Conservation (phyloP, 2,329 filamentous ascomycete species). For the Neurospora sp. region DNA sequence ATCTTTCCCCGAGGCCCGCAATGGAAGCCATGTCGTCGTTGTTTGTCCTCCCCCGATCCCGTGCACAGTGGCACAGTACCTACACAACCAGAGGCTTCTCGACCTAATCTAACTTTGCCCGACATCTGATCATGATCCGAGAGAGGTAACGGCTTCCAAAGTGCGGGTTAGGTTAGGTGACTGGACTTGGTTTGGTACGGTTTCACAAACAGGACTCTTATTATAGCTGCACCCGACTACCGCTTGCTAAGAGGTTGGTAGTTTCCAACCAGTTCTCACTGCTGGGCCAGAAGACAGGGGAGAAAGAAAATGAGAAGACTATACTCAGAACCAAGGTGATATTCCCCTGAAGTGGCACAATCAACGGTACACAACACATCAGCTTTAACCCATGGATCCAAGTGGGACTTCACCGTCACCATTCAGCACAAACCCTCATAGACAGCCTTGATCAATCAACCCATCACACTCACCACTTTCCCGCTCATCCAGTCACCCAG, state of each 20-base stretch:
- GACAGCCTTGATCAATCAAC: not conserved
- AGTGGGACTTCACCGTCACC: not conserved
- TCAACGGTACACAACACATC: not conserved
- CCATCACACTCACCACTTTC: not conserved
- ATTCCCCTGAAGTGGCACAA: not conserved
- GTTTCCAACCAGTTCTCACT: not conserved
- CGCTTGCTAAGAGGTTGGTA: not conserved
- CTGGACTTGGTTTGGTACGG: not conserved
- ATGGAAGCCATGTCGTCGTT: not conserved
- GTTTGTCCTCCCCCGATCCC: not conserved
- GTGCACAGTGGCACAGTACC: not conserved
- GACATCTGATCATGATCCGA: not conserved
- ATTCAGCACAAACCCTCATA: not conserved
- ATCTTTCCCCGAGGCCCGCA: not conserved
- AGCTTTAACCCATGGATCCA: not conserved
- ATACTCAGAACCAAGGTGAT: not conserved
- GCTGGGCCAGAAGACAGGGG: not conserved
- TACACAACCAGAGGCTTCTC: not conserved
- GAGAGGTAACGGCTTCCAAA: not conserved
- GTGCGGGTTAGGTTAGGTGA: not conserved
- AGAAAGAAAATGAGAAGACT: not conserved
- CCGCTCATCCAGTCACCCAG: conserved; percentile 1
- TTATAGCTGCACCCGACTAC: not conserved
- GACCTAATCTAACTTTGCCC: not conserved
- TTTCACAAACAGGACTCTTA: not conserved